phyloP scores from a whole-genome alignment of 1,284 basidiomycete genomes.

The Trichosporon asahii region DNA sequence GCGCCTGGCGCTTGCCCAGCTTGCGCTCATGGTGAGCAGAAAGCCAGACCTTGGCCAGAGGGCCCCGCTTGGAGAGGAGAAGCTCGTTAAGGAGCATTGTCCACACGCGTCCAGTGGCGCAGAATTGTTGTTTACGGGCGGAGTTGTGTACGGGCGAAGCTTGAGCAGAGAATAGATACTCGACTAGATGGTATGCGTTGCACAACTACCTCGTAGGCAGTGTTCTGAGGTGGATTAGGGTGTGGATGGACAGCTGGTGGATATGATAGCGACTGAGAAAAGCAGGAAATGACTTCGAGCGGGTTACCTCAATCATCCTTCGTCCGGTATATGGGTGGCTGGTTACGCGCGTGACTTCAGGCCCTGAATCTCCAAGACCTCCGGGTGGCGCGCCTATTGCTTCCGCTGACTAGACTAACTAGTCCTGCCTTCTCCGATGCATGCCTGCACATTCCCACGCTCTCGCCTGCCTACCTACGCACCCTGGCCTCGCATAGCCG shows the following conservation, averaged over 20 bases:
- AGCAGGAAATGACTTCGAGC: not conserved
- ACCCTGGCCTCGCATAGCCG: not conserved
- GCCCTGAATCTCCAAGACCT: not conserved
- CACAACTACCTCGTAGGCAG: not conserved
- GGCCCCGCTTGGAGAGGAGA: conserved; percentile 86
- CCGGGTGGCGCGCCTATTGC: not conserved
- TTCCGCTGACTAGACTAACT: not conserved
- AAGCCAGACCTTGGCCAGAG: conserved; percentile 95
- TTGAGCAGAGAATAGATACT: not conserved
- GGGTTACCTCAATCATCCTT: conserved; percentile 1
- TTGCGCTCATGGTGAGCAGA: conserved; percentile 98
- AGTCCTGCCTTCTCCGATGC: not conserved
- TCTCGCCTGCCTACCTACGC: not conserved
- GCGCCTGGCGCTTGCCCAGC: conserved; percentile 88
- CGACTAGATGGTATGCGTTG: not conserved
- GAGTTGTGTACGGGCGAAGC: not conserved
- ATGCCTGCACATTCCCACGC: not conserved
- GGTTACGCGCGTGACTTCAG: conserved; percentile 2
- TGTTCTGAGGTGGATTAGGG: conserved; percentile 6
- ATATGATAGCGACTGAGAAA: not conserved
- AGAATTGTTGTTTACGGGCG: not conserved
- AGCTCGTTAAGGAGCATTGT: conserved; percentile 83
- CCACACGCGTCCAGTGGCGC: not conserved
- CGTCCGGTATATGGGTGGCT: not conserved
- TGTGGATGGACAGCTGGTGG: not conserved